A percentile compares a stretch with the other conserved stretches of the same genome.
Evolutionary conservation across 2,329 filamentous ascomycete genomes (phyloP).

Genomic region (Fonsecaea monophora): DNA sequence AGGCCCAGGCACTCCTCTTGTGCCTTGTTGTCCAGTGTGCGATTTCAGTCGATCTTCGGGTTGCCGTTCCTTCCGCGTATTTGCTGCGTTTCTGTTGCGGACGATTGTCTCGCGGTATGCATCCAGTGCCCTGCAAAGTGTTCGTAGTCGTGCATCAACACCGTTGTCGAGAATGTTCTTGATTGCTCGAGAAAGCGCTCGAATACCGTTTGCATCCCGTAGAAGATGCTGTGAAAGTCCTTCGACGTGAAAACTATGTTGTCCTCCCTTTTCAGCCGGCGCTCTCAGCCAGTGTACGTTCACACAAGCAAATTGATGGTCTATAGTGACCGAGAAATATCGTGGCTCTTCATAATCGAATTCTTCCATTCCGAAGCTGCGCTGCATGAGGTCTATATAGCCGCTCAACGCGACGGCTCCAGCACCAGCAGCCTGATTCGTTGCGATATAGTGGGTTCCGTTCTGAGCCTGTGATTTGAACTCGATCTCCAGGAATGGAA

Average conservation of each 20-base stretch:
- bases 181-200: conserved; percentile 31
- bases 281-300: conserved; percentile 35
- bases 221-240: conserved; percentile 25
- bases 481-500: conserved; percentile 31
- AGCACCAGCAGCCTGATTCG: conserved; percentile 31
- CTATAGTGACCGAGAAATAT: conserved; percentile 34
- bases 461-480: conserved; percentile 31
- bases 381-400: conserved; percentile 28
- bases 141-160: conserved; percentile 18
- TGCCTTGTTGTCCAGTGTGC: background rate
- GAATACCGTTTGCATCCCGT: conserved; percentile 21
- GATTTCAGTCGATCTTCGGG: background rate
- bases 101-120: conserved; percentile 30
- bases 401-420: conserved; percentile 31
- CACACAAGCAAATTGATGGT: conserved; percentile 24
- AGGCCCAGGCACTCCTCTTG: background rate
- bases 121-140: conserved; percentile 30
- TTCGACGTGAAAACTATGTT: conserved; percentile 32
- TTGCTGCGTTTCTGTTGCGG: conserved; percentile 22
- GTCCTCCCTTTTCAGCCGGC: conserved; percentile 20
- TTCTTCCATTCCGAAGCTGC: conserved; percentile 21
- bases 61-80: conserved; percentile 17
- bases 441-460: conserved; percentile 32
- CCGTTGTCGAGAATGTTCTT: conserved; percentile 36
- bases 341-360: conserved; percentile 31